These are phyloP conservation scores for Solanum rostratum DNA, from an alignment of 257 asterid species.

Conservation along the genomic window DNA sequence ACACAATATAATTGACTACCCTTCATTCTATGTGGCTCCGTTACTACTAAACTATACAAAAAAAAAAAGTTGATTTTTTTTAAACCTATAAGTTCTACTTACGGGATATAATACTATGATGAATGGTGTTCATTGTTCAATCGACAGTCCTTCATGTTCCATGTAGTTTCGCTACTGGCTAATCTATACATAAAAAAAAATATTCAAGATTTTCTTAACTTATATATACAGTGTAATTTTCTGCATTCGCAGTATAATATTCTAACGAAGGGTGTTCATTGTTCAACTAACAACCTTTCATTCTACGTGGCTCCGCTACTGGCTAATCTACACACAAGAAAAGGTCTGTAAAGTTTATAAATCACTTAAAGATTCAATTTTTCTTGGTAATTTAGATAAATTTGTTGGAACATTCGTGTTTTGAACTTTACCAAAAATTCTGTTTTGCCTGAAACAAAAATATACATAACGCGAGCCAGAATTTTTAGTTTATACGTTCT, in stretches of 20 bases:
- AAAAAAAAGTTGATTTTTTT: too few species aligned
- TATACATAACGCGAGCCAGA: background rate
- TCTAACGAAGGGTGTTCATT: background rate
- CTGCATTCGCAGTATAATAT: background rate
- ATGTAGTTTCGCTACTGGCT: too few species aligned
- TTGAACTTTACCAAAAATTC: conserved; percentile 27
- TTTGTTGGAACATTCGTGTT: conserved; percentile 32
- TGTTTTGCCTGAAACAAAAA: conserved; percentile 20
- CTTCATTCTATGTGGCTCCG: background rate
- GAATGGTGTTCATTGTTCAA: too few species aligned
- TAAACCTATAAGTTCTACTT: too few species aligned
- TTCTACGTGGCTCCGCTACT: background rate
- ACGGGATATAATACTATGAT: too few species aligned
- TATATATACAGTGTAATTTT: background rate
- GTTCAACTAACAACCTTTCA: background rate
- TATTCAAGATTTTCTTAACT: background rate
- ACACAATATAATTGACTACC: background rate
- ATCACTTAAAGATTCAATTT: conserved; percentile 6
- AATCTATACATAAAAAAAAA: background rate
- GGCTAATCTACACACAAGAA: background rate
- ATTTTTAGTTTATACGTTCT: background rate
- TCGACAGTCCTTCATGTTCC: too few species aligned
- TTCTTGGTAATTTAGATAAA: conserved; percentile 2
- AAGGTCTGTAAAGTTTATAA: background rate
- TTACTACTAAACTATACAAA: too few species aligned